Base-by-base conservation (phyloP, 192 early-diverging fungal species). In the Coemansia sp. region DNA sequence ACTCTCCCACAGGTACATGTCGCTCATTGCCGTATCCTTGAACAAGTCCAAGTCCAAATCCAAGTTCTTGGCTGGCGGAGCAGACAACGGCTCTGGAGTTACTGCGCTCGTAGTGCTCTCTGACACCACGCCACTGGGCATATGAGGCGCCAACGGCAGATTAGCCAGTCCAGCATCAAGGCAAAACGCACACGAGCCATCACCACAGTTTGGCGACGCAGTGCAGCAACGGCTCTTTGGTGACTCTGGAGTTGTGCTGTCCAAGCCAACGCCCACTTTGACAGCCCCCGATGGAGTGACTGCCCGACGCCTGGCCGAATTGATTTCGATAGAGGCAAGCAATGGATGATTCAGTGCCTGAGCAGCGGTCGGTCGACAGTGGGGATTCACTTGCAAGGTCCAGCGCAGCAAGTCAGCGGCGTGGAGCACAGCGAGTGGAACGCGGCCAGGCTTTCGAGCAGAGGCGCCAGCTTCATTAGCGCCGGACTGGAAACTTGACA, bases 321-420 rank as follows among this genome's bases (percentile, higher is more conserved):
- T 66, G 52, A 76, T 60, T 33, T 67, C 69, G 18, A 72, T 29
- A 1, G 71, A 70, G 18, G 49, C 66, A 61, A 93, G 63, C 27
- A 91, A 88, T 46, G 90, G 88, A 46, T 90, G 88, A 20, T 58
- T 65, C 18, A 92, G 77, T 20, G 87, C 80, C 58, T 87, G 79
- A 8, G 68, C 72, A 0, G 90, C 87, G 3, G 88, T 87, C 34
- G 87, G 87, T 24, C 90, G 88, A 12, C 80, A 73, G 20, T 68
- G 76, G 0, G 87, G 84, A 46, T 90, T 77, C 13, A 86, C 67
- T 46, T 87, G 81, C 65, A 93, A 73, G 65, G 89, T 78, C 66
- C 78, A 78, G 40, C 70, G 78, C 27, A 93, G 79, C 24, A 93
- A 73, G 69, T 90, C 89, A 0, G 87, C 90, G 0, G 88, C 92